Conservation (phyloP, 2,329 filamentous ascomycete species). For the Cordyceps javanica region DNA sequence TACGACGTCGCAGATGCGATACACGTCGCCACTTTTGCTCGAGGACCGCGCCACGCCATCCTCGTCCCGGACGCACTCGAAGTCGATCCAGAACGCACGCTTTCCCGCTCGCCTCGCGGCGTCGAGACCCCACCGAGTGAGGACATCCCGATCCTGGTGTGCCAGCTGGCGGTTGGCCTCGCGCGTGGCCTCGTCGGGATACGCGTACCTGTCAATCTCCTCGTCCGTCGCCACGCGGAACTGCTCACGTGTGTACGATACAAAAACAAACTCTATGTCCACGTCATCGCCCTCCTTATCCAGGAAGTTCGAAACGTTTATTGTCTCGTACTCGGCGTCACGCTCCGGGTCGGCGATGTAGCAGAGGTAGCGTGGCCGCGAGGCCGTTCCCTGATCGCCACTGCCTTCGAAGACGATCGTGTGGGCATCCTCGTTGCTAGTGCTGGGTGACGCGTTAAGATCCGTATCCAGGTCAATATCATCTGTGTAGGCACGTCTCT, state of each 20-base stretch:
- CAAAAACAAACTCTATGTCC: slow-evolving; percentile 30
- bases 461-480: no score
- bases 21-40: slow-evolving; percentile 24
- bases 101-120: slow-evolving; percentile 31
- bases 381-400: background rate
- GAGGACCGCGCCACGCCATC: slow-evolving; percentile 24
- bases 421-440: background rate
- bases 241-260: slow-evolving; percentile 35
- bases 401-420: no score
- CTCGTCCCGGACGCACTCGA: slow-evolving; percentile 33
- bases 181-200: slow-evolving; percentile 16
- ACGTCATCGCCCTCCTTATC: slow-evolving; percentile 17
- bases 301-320: slow-evolving; percentile 22
- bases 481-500: no score
- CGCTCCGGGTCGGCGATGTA: slow-evolving; percentile 18
- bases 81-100: slow-evolving; percentile 37
- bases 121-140: slow-evolving; percentile 31
- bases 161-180: slow-evolving; percentile 17
- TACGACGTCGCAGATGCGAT: slow-evolving; percentile 39
- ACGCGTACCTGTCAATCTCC: slow-evolving; percentile 15
- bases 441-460: background rate
- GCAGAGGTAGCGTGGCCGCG: slow-evolving; percentile 19
- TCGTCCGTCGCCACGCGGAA: slow-evolving; percentile 25
- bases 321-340: slow-evolving; percentile 15
- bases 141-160: slow-evolving; percentile 19